phyloP scores from a whole-genome alignment of 352 stramenopile species.

The Chrysophaeum taylorii region DNA sequence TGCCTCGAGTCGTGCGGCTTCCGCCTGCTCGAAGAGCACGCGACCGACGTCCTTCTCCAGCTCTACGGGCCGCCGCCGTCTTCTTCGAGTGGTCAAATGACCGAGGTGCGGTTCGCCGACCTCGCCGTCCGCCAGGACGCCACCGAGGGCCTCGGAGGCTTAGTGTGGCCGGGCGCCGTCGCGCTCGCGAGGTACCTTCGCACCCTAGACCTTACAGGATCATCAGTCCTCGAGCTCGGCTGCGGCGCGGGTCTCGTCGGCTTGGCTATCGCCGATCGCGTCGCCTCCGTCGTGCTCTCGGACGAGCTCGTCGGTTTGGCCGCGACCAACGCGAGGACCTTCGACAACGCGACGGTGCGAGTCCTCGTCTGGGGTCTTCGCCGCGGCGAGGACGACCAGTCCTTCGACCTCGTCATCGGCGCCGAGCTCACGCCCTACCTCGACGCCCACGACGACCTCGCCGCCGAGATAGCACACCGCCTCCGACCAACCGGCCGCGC shows the following conservation, averaged over 20 bases:
- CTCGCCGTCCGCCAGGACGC: not conserved
- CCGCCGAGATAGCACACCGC: not conserved
- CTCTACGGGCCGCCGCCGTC: not conserved
- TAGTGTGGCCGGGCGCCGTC: slow-evolving; percentile 1
- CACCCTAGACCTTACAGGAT: too few relatives aligned
- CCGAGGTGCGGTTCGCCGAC: not conserved
- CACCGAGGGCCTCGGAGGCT: slow-evolving; percentile 1
- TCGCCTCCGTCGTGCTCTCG: not conserved
- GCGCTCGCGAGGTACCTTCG: not conserved
- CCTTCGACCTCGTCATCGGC: slow-evolving; percentile 3
- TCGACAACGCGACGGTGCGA: too few relatives aligned
- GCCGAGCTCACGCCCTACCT: slow-evolving; percentile 7
- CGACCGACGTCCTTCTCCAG: not conserved
- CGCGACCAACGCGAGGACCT: not conserved
- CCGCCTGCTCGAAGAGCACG: not conserved
- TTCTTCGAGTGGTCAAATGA: too few relatives aligned
- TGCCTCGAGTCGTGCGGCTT: not conserved
- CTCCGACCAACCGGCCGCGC: not conserved
- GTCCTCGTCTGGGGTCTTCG: too few relatives aligned
- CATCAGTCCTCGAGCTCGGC: slow-evolving; percentile 1
- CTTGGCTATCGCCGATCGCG: not conserved
- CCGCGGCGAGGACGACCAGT: too few relatives aligned
- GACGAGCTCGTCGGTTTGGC: slow-evolving; percentile 7
- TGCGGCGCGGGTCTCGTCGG: not conserved
- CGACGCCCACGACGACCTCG: not conserved